Base-by-base conservation (phyloP, 306 rosid genomes). In the Trifolium repens region DNA sequence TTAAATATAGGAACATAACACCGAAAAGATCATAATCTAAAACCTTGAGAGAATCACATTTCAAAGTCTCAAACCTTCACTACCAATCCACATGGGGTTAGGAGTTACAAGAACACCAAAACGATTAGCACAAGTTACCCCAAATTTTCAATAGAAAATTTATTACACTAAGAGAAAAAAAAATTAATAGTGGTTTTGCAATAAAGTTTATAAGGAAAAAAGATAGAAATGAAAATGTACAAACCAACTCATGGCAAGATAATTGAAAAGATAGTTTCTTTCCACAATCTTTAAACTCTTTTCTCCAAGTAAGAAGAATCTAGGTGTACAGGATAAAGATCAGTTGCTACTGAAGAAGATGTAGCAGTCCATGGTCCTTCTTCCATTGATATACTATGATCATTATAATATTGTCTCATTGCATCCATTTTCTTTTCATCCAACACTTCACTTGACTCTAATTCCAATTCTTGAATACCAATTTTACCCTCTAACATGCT, bases 401-500 rank as follows among this genome's bases (percentile, higher is more conserved):
- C 47, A 16, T 44, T 44, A 55, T 67, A 80, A 46, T 58, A 17
- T 15, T 58, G 16, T 32, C 79, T 13, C 66, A 67, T 80, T 16
- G 63, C 53, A 42, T 80, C 75, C 53, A 73, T 17, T 50, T 24
- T 79, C 16, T 27, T 53, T 69, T 72, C 78, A 44, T 55, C 62
- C 52, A 65, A 11, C 42, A 19, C 30, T 27, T 65, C 69, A 65
- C 68, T 79, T 42, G 77, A 3, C 1, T 72, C 69, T 32, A 65
- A 27, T 16, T 43, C 50, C 7, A 39, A 1, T 61, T 72, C 78
- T 8, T 14, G 32, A 17, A 72, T 55, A 2, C n/a, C 50, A 30
- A 35, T 72, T 64, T 2, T 72, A 4, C 82, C 82, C 65, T 79
- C 82, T 3, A 79, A 67, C 73, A 79, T 72, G 82, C 78, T 79